These are phyloP conservation scores for Aspergillus thermomutatus DNA, from an alignment of 2,329 filamentous ascomycete genomes.

Conservation along the genomic window DNA sequence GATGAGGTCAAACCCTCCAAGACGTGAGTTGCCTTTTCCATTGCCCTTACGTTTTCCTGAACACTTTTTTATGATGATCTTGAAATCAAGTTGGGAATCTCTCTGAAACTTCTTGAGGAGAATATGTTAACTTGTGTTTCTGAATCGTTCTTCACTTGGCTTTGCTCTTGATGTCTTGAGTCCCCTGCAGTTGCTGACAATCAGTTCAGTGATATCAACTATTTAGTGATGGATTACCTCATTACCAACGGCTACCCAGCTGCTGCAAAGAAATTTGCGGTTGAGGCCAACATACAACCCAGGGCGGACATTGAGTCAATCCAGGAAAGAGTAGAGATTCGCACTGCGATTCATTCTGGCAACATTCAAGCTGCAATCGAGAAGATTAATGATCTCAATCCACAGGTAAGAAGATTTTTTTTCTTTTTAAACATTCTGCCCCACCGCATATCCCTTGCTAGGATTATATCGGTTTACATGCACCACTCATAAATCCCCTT, in stretches of 20 bases:
- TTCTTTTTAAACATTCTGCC: not conserved
- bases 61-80: constrained; percentile 69
- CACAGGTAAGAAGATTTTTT: constrained; percentile 66
- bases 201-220: constrained; percentile 78
- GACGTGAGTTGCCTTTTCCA: constrained; percentile 61
- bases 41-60: constrained; percentile 1
- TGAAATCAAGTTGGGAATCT: constrained; percentile 99
- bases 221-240: constrained; percentile 92
- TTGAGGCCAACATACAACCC: constrained; percentile 81
- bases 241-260: constrained; percentile 93
- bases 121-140: constrained; percentile 76
- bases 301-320: constrained; percentile 72
- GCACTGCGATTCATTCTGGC: constrained; percentile 78
- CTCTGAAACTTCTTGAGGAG: constrained; percentile 96
- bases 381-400: constrained; percentile 82
- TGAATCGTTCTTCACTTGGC: constrained; percentile 45
- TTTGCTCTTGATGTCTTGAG: constrained; percentile 1
- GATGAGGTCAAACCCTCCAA: constrained; percentile 84
- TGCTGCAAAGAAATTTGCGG: constrained; percentile 88
- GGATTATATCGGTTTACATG: constrained; percentile 99
- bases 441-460: constrained; percentile 48
- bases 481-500: constrained; percentile 95
- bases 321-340: constrained; percentile 74
- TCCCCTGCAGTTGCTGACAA: constrained; percentile 27
- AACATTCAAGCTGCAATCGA: constrained; percentile 83